phyloP scores from a whole-genome alignment of 768 basidiomycete species.

The Serendipita indica region DNA sequence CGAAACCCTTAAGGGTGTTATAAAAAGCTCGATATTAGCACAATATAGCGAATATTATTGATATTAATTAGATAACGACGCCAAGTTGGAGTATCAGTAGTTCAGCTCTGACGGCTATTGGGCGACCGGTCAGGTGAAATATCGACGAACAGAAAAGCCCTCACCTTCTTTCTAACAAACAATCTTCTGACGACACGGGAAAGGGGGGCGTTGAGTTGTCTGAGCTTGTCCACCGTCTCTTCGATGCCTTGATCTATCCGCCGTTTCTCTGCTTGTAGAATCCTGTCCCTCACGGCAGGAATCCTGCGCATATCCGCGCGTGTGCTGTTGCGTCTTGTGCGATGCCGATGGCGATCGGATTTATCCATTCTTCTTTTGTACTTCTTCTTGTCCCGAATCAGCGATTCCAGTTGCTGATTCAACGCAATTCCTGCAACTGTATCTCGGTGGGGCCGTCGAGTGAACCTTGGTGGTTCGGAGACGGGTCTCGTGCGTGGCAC shows the following conservation, averaged over 20 bases:
- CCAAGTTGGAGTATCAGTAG: no score
- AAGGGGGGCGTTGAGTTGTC: background rate
- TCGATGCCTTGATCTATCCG: background rate
- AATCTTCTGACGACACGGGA: background rate
- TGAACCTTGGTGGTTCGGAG: background rate
- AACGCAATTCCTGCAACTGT: background rate
- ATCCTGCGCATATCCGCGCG: no score
- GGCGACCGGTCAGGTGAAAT: no score
- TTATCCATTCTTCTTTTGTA: background rate
- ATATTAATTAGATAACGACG: no score
- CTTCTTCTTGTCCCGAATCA: background rate
- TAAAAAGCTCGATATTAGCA: no score
- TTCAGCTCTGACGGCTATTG: no score
- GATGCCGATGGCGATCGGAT: background rate
- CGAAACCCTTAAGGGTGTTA: no score
- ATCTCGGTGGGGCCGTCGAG: background rate
- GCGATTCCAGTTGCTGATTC: background rate
- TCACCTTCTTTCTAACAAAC: background rate
- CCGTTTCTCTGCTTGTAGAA: background rate
- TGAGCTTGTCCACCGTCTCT: background rate
- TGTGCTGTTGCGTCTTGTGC: no score
- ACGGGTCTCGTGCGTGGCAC: no score
- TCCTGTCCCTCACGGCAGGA: background rate
- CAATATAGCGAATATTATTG: no score
- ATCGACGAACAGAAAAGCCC: no score